Percentiles rank a stretch among this genome's conserved stretches.
phyloP scores from a whole-genome alignment of 352 stramenopile species.

The Globisporangium apiculatum region DNA sequence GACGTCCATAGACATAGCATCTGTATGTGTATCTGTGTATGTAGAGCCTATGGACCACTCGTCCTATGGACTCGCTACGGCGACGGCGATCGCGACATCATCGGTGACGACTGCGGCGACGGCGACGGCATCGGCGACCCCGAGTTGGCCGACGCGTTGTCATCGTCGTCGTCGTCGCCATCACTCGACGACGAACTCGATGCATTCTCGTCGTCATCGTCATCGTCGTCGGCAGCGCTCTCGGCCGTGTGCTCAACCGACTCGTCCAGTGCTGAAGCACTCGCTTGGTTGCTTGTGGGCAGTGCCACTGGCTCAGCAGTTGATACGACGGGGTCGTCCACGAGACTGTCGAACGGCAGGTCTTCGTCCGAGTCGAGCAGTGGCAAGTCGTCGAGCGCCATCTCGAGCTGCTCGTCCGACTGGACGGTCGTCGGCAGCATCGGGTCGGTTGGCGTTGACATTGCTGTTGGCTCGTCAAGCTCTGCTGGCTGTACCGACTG shows the following conservation, averaged over 20 bases:
- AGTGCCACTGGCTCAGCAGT: neutral
- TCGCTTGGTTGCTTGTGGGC: neutral
- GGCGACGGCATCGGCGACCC: constrained; percentile 41
- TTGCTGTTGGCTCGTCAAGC: no score
- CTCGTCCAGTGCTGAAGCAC: neutral
- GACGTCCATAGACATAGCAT: no score
- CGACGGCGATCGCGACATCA: constrained; percentile 55
- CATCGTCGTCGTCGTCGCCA: constrained; percentile 30
- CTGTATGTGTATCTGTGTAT: no score
- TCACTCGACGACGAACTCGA: constrained; percentile 28
- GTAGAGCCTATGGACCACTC: no score
- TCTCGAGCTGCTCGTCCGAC: constrained; percentile 68
- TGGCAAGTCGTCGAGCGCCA: constrained; percentile 60
- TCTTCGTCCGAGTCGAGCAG: constrained; percentile 69
- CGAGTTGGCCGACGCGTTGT: constrained; percentile 53
- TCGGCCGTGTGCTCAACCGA: constrained; percentile 14
- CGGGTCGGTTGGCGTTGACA: no score
- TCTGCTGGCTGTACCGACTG: no score
- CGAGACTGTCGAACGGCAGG: constrained; percentile 28
- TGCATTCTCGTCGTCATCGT: constrained; percentile 32
- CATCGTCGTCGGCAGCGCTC: constrained; percentile 21
- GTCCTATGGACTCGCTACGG: constrained; percentile 14
- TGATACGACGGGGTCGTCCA: constrained; percentile 9
- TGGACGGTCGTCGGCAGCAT: constrained; percentile 26
- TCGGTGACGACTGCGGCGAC: constrained; percentile 45